Evolutionary conservation across 306 rosid genomes (phyloP).

Genomic region (Sicyos baderoa): DNA sequence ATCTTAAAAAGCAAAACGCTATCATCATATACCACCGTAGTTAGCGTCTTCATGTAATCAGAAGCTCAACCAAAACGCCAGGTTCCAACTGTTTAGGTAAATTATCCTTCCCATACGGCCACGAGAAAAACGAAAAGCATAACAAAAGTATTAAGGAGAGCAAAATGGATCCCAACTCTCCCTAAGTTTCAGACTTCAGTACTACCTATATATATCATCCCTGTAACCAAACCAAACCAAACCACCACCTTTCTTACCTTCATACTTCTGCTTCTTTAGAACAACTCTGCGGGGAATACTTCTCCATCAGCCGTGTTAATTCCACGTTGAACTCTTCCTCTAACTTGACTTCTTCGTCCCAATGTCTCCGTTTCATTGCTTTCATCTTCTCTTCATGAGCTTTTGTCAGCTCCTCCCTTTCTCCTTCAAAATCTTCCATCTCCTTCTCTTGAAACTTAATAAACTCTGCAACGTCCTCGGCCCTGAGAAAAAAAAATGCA

Average conservation of each 20-base stretch:
- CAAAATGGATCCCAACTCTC: background rate
- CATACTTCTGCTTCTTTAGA: background rate
- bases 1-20: background rate
- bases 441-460: constrained; percentile 52
- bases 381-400: constrained; percentile 36
- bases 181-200: background rate
- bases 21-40: background rate
- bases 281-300: constrained; percentile 35
- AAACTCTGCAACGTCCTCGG: constrained; percentile 38
- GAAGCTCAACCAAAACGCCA: background rate
- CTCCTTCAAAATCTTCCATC: constrained; percentile 44
- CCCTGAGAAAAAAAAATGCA: constrained; percentile 32
- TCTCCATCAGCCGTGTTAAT: constrained; percentile 47
- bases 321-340: constrained; percentile 42
- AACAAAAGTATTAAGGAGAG: constrained; percentile 5
- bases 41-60: background rate
- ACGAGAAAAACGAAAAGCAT: background rate
- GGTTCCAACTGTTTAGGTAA: background rate
- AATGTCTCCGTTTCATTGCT: constrained; percentile 44
- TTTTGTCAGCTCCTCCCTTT: constrained; percentile 38
- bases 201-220: background rate
- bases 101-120: background rate
- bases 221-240: background rate
- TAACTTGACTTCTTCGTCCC: constrained; percentile 52
- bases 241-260: background rate